These are phyloP conservation scores for Cercospora berteroae DNA, from an alignment of 2,329 filamentous ascomycete genomes.

Conservation along the genomic window DNA sequence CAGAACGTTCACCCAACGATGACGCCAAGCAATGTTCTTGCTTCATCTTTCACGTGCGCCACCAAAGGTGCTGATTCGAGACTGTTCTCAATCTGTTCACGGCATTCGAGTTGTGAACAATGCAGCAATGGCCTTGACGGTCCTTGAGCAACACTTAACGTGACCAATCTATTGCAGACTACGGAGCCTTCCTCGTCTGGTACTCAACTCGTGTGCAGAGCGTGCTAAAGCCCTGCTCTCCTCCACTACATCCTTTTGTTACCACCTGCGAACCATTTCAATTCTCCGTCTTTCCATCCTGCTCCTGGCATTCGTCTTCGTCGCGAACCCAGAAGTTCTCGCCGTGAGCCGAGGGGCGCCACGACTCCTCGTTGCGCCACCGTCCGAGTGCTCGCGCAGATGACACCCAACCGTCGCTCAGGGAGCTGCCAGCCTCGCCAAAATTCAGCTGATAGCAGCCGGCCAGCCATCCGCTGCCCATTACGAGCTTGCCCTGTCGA, in stretches of 20 bases:
- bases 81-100: background rate
- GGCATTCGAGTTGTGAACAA: background rate
- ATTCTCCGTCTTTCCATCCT: background rate
- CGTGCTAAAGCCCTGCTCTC: background rate
- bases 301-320: background rate
- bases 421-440: background rate
- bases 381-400: background rate
- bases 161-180: background rate
- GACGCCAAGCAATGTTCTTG: background rate
- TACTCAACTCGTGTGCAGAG: background rate
- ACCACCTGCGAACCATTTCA: too few species aligned
- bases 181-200: background rate
- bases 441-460: background rate
- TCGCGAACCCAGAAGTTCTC: background rate
- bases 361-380: background rate
- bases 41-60: background rate
- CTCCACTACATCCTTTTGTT: background rate
- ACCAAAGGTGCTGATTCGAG: background rate
- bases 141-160: background rate
- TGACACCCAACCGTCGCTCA: background rate
- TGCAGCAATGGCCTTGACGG: background rate
- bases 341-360: background rate
- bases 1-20: background rate
- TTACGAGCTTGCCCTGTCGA: background rate
- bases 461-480: background rate